phyloP scores from a whole-genome alignment of 208 protist genomes.

The Trypanosomatidae sp. region DNA sequence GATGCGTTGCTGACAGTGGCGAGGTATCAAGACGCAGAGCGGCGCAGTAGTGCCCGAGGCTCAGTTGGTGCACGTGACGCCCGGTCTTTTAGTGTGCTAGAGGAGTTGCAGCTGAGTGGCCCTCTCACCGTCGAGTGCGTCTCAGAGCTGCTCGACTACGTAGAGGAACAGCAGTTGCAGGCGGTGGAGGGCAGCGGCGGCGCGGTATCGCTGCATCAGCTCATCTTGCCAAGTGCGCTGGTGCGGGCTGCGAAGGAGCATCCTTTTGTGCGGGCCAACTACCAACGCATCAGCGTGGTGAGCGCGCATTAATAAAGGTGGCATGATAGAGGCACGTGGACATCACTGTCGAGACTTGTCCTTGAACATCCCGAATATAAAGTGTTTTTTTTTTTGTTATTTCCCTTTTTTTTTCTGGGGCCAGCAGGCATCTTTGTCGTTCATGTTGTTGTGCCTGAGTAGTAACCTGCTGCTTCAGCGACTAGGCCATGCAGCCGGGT shows the following conservation, averaged over 20 bases:
- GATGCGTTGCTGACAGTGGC: conserved; percentile 47
- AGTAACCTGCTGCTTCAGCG: no score
- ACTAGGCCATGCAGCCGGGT: no score
- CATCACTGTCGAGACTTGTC: no score
- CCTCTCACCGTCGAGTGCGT: conserved; percentile 52
- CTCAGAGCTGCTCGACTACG: conserved; percentile 50
- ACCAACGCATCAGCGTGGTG: conserved; percentile 18
- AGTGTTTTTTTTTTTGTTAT: no score
- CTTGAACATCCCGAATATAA: no score
- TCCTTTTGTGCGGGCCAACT: conserved; percentile 36
- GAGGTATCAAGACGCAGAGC: conserved; percentile 17
- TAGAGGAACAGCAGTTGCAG: conserved; percentile 42
- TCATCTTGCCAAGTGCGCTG: conserved; percentile 39
- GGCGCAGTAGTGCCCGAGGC: neutral
- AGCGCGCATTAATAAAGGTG: no score
- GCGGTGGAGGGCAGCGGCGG: neutral
- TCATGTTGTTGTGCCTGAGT: no score
- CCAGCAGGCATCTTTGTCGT: no score
- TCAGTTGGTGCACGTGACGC: no score
- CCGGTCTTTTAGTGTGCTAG: conserved; percentile 27
- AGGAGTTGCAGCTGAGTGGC: conserved; percentile 69
- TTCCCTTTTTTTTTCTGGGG: no score
- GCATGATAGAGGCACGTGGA: no score
- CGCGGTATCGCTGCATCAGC: conserved; percentile 2
- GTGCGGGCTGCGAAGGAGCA: conserved; percentile 30